Evolutionary conservation across 1,139 yeast species (phyloP).

Genomic region (Torulaspora globosa): DNA sequence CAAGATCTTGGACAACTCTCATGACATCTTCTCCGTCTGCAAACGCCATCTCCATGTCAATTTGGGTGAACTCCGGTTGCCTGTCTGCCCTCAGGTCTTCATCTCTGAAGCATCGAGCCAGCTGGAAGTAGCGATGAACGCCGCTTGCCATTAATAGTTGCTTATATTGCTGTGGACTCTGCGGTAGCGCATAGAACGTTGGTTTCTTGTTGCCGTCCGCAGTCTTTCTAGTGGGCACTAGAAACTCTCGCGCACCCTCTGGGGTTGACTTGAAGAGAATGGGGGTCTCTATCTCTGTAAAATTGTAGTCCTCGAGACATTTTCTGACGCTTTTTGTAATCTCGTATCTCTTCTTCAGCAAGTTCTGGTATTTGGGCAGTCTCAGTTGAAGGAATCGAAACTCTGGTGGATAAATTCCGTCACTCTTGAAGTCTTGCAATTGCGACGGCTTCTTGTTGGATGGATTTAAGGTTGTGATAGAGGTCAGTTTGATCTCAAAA

Average conservation of each 20-base stretch:
- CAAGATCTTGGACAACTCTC: constrained; percentile 55
- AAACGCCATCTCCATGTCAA: constrained; percentile 91
- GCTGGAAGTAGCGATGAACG: constrained; percentile 75
- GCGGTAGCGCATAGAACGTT: constrained; percentile 85
- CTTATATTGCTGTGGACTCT: constrained; percentile 96
- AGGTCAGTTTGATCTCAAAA: constrained; percentile 56
- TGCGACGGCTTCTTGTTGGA: constrained; percentile 69
- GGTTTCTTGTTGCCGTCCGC: constrained; percentile 36
- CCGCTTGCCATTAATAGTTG: constrained; percentile 95
- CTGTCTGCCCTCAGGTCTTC: constrained; percentile 93
- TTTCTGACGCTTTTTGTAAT: constrained; percentile 55
- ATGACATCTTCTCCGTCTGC: constrained; percentile 67
- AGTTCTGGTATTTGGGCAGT: constrained; percentile 53
- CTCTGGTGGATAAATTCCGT: constrained; percentile 64
- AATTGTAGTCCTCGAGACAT: constrained; percentile 46
- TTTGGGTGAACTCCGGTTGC: constrained; percentile 96
- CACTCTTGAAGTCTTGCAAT: constrained; percentile 49
- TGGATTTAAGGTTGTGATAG: constrained; percentile 57
- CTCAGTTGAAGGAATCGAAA: constrained; percentile 78
- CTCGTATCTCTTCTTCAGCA: constrained; percentile 57
- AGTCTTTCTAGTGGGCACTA: constrained; percentile 74
- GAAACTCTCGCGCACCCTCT: constrained; percentile 94
- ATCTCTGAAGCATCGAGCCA: constrained; percentile 92
- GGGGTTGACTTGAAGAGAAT: constrained; percentile 91
- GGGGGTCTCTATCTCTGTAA: constrained; percentile 90